phyloP scores from a whole-genome alignment of 1,139 yeast genomes.

The Blastobotrys capitulatus region DNA sequence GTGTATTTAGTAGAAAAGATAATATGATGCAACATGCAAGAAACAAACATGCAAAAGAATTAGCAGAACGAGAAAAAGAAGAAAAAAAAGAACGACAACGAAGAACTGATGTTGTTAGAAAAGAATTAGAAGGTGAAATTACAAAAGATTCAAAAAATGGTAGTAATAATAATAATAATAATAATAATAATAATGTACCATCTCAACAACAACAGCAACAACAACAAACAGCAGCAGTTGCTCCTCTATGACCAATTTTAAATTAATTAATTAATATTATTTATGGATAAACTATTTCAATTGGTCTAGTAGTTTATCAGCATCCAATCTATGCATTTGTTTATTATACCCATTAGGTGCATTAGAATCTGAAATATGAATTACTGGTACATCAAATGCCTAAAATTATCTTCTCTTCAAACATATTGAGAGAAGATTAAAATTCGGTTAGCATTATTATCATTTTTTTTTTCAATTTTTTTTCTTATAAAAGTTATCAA shows the following conservation, averaged over 20 bases:
- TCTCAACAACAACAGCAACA: background rate
- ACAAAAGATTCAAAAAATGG: background rate
- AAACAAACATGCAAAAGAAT: conserved; percentile 22
- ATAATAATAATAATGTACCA: background rate
- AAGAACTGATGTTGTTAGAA: background rate
- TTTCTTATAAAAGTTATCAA: too few relatives aligned
- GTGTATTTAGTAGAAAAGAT: conserved; percentile 27
- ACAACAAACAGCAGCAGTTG: conserved; percentile 1
- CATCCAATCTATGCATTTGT: conserved; percentile 71
- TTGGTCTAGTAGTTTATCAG: conserved; percentile 43
- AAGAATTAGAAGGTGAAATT: background rate
- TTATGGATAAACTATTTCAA: conserved; percentile 12
- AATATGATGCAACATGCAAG: conserved; percentile 29
- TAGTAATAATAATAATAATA: background rate
- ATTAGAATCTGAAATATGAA: conserved; percentile 51
- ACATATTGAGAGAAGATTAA: background rate
- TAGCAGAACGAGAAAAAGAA: conserved; percentile 7
- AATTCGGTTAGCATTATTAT: background rate
- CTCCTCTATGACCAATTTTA: background rate
- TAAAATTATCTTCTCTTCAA: conserved; percentile 8
- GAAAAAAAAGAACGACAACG: background rate
- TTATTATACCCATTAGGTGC: conserved; percentile 45
- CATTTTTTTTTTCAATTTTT: too few relatives aligned
- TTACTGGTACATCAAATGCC: conserved; percentile 86
- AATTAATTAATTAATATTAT: background rate